Base-by-base conservation (phyloP, 139 green algal genomes). In the Coccomyxa sp. region DNA sequence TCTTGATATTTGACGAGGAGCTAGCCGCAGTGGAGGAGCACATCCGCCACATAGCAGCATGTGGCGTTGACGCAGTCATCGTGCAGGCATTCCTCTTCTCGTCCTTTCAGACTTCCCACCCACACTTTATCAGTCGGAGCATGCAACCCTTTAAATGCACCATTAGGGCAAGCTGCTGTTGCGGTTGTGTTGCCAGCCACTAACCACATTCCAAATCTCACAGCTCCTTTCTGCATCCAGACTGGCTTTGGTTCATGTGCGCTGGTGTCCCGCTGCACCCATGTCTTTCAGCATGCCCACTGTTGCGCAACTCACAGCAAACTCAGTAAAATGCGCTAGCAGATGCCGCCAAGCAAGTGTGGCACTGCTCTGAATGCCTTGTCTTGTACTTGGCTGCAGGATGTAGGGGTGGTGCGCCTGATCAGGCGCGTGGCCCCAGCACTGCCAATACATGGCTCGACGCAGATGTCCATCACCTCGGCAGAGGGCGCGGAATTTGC, bases 61-160 rank as follows among this genome's bases (percentile, higher is more conserved):
- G 93, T 15, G 93, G 93, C 9, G 93, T 95, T 57, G 94, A 98
- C 67, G 94, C 94, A 0, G 83, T 95, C 74, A 98, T 98, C 60
- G 94, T 98, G 74, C 93, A 95, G 90, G 63, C 21, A 71, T 11
- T 3, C 38, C 38, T 11, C 7, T 51, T n/a, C 7, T 51, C 7
- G 38, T 51, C 38, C 38, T 51, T 3, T 51, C 7, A 7, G n/a
- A 7, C 7, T 51, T 51, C 38, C 38, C 38, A 51, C 38, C 38
- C 3, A 51, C 38, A 11, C 38, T 51, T 3, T 51, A 11, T 51
- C 38, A 51, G 38, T 11, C 38, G 38, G 38, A 51, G 38, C 38
- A 51, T 51, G 38, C 38, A 51, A 3, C 3, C 38, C 38, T 51
- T n/a, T n/a, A n/a, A n/a, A n/a, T n/a, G n/a, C n/a, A n/a, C n/a